Conservation (phyloP, 2,329 filamentous ascomycete genomes). For the Colletotrichum lindemuthianum region DNA sequence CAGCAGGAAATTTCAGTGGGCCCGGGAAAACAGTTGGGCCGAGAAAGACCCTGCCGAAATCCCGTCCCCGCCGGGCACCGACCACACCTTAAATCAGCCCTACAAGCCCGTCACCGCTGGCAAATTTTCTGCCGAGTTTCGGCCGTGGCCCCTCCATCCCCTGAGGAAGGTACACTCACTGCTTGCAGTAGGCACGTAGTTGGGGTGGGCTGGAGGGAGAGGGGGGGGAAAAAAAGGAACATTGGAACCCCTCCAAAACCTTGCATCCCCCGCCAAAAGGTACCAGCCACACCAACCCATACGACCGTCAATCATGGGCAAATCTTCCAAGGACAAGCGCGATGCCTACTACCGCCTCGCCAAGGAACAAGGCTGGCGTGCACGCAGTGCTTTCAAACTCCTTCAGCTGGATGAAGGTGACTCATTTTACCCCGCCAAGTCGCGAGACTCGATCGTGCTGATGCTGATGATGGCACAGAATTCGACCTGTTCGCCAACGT, state of each 20-base stretch:
- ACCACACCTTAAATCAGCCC: constrained; percentile 45
- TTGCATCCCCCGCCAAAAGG: not conserved
- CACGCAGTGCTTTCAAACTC: constrained; percentile 95
- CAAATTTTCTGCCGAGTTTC: constrained; percentile 34
- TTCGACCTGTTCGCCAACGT: constrained; percentile 94
- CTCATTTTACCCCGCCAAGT: constrained; percentile 27
- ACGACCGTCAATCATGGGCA: constrained; percentile 72
- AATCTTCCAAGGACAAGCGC: constrained; percentile 98
- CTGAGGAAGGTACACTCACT: no score
- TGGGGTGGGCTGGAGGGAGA: no score
- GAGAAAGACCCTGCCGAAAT: not conserved
- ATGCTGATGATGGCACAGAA: constrained; percentile 60
- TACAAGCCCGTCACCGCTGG: constrained; percentile 29
- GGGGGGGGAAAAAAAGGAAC: constrained; percentile 9
- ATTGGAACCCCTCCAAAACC: constrained; percentile 6
- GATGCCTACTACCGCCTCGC: constrained; percentile 98
- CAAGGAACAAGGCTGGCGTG: constrained; percentile 98
- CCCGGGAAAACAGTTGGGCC: constrained; percentile 28
- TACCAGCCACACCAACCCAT: not conserved
- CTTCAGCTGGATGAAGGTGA: constrained; percentile 88
- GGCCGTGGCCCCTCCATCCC: no score
- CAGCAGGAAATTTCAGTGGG: constrained; percentile 33
- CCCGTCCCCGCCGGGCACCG: no score
- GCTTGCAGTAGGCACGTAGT: no score
- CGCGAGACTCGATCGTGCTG: not conserved